Evolutionary conservation across 176 grass and related monocot genomes (phyloP).

Genomic region (Oryza longistaminata): DNA sequence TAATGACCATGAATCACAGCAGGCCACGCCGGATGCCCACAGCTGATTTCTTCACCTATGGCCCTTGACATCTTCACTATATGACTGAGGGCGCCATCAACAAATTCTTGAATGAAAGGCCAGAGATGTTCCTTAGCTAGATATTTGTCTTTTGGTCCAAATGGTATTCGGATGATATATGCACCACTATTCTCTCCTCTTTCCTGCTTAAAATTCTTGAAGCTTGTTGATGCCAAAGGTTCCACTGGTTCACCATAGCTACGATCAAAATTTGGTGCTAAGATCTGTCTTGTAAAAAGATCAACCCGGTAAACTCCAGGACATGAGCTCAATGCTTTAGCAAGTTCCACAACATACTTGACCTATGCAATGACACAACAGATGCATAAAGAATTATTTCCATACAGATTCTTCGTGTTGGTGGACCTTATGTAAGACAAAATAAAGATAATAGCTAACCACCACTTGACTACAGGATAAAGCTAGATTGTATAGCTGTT

Average conservation of each 20-base stretch:
- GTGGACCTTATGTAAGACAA: conserved; percentile 10
- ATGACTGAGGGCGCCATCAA: conserved; percentile 75
- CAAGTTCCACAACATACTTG: conserved; percentile 91
- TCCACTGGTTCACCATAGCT: conserved; percentile 69
- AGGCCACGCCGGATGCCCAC: conserved; percentile 62
- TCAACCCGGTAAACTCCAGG: conserved; percentile 88
- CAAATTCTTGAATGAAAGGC: conserved; percentile 90
- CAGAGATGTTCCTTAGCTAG: conserved; percentile 80
- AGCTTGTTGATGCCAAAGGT: conserved; percentile 54
- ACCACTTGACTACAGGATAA: conserved; percentile 13
- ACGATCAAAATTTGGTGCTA: conserved; percentile 64
- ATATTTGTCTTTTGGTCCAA: conserved; percentile 80
- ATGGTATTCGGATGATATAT: conserved; percentile 78
- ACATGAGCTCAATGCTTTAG: conserved; percentile 76
- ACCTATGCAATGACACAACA: conserved; percentile 56
- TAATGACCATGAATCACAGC: conserved; percentile 86
- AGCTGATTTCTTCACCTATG: conserved; percentile 67
- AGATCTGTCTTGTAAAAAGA: conserved; percentile 73
- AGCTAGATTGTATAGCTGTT: not conserved
- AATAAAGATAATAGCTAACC: conserved; percentile 11
- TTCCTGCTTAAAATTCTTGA: conserved; percentile 61
- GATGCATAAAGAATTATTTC: conserved; percentile 23
- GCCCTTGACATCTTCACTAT: conserved; percentile 70
- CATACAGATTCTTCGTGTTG: conserved; percentile 11
- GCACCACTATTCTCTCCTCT: conserved; percentile 78